These are phyloP conservation scores for Coniochaeta hoffmannii DNA, from an alignment of 2,329 filamentous ascomycete genomes.

Conservation along the genomic window DNA sequence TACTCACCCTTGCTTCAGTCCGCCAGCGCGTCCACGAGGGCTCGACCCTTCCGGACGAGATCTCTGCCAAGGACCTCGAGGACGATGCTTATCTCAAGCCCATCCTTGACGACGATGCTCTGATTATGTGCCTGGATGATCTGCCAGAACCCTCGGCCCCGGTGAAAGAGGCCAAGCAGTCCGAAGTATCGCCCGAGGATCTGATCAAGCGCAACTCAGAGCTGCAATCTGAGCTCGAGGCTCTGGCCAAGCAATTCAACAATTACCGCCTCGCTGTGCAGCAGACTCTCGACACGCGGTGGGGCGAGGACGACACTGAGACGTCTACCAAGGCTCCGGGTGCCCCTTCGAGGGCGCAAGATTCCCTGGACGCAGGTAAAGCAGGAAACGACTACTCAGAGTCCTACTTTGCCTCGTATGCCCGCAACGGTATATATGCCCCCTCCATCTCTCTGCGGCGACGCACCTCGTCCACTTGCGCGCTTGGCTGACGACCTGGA, in stretches of 20 bases:
- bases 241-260: conserved; percentile 52
- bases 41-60: conserved; percentile 44
- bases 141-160: conserved; percentile 42
- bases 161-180: conserved; percentile 4
- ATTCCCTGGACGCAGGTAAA: conserved; percentile 9
- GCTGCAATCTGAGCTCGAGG: conserved; percentile 54
- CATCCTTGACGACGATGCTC: conserved; percentile 78
- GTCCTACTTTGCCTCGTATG: conserved; percentile 56
- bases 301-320: conserved; percentile 45
- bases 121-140: conserved; percentile 84
- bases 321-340: conserved; percentile 12
- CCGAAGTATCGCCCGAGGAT: conserved; percentile 21
- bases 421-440: conserved; percentile 42
- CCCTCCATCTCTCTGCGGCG: not conserved
- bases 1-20: conserved; percentile 24
- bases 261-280: conserved; percentile 60
- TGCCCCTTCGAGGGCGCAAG: not conserved
- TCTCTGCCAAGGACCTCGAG: conserved; percentile 56
- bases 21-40: conserved; percentile 38
- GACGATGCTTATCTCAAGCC: conserved; percentile 79
- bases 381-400: conserved; percentile 28
- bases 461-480: not conserved
- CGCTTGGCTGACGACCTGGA: not conserved
- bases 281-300: conserved; percentile 58
- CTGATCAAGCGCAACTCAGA: conserved; percentile 42